Conservation (phyloP, 441 rosid genomes). For the Viola pubescens region DNA sequence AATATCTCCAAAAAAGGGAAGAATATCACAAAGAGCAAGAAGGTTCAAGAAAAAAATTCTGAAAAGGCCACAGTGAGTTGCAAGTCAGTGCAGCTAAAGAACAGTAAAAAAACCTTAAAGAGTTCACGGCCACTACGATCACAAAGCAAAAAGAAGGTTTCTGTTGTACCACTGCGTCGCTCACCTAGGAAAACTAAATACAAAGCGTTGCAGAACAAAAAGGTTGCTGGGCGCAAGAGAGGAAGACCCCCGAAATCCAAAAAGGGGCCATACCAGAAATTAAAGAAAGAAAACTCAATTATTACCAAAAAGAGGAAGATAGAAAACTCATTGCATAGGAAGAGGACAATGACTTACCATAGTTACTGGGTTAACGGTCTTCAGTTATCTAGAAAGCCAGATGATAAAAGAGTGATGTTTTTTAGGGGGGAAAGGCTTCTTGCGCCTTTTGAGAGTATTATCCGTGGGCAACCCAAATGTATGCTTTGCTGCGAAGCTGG, state of each 20-base stretch:
- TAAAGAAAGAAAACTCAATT: conserved; percentile 19
- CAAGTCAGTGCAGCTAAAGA: conserved; percentile 35
- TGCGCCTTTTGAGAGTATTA: conserved; percentile 29
- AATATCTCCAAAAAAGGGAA: conserved; percentile 32
- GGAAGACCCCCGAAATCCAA: conserved; percentile 38
- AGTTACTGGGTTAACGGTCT: conserved; percentile 93
- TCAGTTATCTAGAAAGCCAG: conserved; percentile 50
- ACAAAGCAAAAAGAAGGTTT: conserved; percentile 35
- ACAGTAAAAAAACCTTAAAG: conserved; percentile 28
- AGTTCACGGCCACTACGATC: conserved; percentile 28
- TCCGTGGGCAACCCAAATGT: conserved; percentile 54
- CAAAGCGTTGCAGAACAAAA: conserved; percentile 39
- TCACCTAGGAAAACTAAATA: conserved; percentile 62
- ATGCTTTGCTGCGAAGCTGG: conserved; percentile 53
- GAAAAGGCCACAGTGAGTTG: conserved; percentile 32
- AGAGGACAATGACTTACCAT: conserved; percentile 46
- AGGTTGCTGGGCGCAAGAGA: conserved; percentile 35
- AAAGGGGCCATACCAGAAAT: conserved; percentile 35
- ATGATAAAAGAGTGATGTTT: conserved; percentile 54
- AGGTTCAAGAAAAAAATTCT: conserved; percentile 31
- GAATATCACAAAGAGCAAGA: conserved; percentile 25
- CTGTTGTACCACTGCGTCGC: conserved; percentile 67
- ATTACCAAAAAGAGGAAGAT: conserved; percentile 10
- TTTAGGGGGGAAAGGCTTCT: conserved; percentile 41
- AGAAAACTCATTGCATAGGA: conserved; percentile 35